Evolutionary conservation across 1,284 basidiomycete genomes (phyloP), one percentile per base, ranked within the genome.

Genomic region (Filobasidium uniguttulatum): DNA sequence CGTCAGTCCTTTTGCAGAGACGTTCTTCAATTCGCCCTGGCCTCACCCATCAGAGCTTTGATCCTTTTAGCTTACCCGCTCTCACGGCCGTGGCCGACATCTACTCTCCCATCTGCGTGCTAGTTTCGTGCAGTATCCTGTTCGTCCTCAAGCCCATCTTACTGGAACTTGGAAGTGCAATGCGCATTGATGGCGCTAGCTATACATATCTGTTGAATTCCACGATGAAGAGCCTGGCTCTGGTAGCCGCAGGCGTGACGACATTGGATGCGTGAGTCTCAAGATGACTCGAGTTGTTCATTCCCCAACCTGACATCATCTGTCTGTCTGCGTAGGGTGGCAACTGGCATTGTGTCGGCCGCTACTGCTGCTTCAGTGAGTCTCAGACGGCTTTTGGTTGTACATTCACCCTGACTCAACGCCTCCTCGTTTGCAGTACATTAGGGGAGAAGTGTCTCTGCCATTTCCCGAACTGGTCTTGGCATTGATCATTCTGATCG

Each of bases 301-400:
- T 23, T 12, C n/a, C n/a, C n/a, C n/a, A n/a, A n/a, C n/a, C n/a
- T n/a, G n/a, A n/a, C n/a, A n/a, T n/a, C n/a, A n/a, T n/a, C n/a
- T n/a, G n/a, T n/a, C n/a, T 34, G 15, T 30, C 22, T 2, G 15
- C 22, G 2, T 36, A 57, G 56, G 15, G 51, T 59, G 5, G 55
- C 57, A 3, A 62, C 59, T 1, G 57, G 59, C 2, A 57, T 58
- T 17, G 59, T 60, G 5, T 57, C 57, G 1, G 60, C 60, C 5
- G 60, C 55, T 0, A 62, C 60, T 3, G 60, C 59, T 0, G 54
- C 59, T 2, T 49, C 50, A 10, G 50, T 52, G 25, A 34, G 38
- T 30, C 7, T 29, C 12, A 14, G 14, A 23, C 17, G 6, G 2
- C 29, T 15, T 26, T 19, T 17, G 38, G 10, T 37, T 10, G 19